These are phyloP conservation scores for Linum tenue DNA, from an alignment of 345 rosid genomes.

Conservation along the genomic window DNA sequence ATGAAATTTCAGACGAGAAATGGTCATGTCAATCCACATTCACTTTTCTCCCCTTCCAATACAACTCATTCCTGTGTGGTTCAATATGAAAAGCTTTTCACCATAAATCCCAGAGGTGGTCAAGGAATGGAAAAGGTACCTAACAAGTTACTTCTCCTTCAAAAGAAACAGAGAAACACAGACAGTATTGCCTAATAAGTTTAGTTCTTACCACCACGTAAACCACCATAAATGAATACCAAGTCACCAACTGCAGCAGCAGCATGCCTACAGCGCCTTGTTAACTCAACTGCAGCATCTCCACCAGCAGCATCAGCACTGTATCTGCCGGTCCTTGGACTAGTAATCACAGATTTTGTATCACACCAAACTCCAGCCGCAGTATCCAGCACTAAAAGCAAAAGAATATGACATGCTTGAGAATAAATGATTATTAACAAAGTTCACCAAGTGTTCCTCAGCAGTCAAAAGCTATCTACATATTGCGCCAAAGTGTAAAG, in stretches of 20 bases:
- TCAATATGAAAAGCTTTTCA: too few species aligned
- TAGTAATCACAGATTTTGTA: constrained; percentile 92
- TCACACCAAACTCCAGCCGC: constrained; percentile 99
- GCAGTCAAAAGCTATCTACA: not conserved
- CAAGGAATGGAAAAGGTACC: too few species aligned
- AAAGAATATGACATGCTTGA: constrained; percentile 8
- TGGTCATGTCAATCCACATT: too few species aligned
- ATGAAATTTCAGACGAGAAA: too few species aligned
- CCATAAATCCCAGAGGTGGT: too few species aligned
- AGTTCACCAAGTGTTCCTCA: not conserved
- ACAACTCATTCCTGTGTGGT: too few species aligned
- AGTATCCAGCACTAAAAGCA: constrained; percentile 79
- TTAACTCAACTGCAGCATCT: constrained; percentile 92
- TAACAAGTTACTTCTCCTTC: too few species aligned
- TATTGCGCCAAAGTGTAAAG: not conserved
- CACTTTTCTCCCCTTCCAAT: too few species aligned
- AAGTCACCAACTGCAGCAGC: constrained; percentile 95
- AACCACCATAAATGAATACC: constrained; percentile 91
- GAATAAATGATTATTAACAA: not conserved
- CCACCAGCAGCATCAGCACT: constrained; percentile 97
- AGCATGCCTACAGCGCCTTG: constrained; percentile 99
- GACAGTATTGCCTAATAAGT: constrained; percentile 6
- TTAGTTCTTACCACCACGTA: constrained; percentile 82
- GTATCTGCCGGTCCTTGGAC: constrained; percentile 84
- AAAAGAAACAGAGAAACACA: not conserved